Conservation (phyloP, 1,139 yeast genomes). For the Meyerozyma athensensis region DNA sequence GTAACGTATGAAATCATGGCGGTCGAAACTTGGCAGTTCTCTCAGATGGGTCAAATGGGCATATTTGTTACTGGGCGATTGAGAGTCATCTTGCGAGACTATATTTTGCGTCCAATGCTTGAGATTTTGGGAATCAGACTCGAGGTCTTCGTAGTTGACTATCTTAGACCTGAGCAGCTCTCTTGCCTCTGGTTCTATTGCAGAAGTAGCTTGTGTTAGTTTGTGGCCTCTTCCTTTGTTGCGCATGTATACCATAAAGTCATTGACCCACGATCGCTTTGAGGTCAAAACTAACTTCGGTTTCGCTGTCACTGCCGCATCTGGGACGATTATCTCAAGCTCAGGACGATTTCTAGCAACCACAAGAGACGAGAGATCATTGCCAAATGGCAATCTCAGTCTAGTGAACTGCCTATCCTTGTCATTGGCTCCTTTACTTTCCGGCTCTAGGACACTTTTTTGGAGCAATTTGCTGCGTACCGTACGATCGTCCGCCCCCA, state of each 20-base stretch:
- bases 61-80: neutral
- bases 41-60: constrained; percentile 9
- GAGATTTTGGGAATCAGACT: constrained; percentile 20
- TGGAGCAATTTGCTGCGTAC: no score
- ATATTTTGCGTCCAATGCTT: constrained; percentile 24
- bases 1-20: constrained; percentile 27
- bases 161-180: constrained; percentile 16
- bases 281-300: constrained; percentile 6
- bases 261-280: constrained; percentile 16
- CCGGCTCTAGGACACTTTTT: no score
- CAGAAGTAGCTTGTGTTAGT: neutral
- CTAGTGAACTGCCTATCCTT: neutral
- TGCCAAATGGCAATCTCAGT: neutral
- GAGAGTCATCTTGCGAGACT: constrained; percentile 12
- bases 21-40: constrained; percentile 15
- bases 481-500: no score
- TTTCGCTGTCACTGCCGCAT: no score
- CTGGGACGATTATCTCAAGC: neutral
- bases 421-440: neutral
- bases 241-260: constrained; percentile 11
- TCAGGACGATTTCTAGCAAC: neutral
- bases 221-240: neutral
- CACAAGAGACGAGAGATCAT: neutral
- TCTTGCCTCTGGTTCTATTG: neutral
- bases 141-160: constrained; percentile 20